Base-by-base conservation (phyloP, 768 basidiomycete species). In the Butyriboletus loyo region DNA sequence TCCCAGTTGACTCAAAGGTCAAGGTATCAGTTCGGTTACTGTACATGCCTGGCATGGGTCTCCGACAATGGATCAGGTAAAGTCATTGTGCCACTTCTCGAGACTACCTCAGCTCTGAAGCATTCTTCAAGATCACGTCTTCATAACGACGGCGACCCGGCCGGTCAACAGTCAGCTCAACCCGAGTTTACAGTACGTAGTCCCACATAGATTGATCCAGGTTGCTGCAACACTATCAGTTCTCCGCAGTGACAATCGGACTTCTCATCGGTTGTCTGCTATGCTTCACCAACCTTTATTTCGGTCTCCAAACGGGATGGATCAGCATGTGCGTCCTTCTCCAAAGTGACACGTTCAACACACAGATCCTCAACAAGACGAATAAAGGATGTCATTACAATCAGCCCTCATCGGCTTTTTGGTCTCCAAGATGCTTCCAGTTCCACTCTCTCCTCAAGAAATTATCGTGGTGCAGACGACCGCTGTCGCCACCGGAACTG, bases 381-480 rank as follows among this genome's bases (percentile, higher is more conserved):
- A 39, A 47, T 36, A 56, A 31, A 92, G 91, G 92, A 96, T 95
- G 93, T 93, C 93, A 9, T 80, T 96, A 25, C 94, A 98, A 64
- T 95, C 93, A 0, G 91, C 95, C 11, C 78, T 98, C 32, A 86
- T 98, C 31, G 96, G 94, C 5, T 97, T 87, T 67, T 82, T 95
- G 5, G 65, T 96, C 43, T 93, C 93, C 51, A 78, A 83, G 48
- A 73, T 89, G 57, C 75, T 93, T 6, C 84, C 85, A 1, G 76
- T 71, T 4, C 87, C 87, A 0, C 79, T 95, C 30, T 86, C 85
- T n/a, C 86, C 93, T 1, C 92, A 94, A 71, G 92, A 98, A 67
- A 87, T 96, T 53, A 87, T 97, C 19, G 90, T 98, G 0, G 79
- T 97, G 3, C 95, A 98, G 66, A 97, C 96, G 0, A 95, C 92